Conservation (phyloP, 768 basidiomycete genomes). For the Polyporus arcularius region DNA sequence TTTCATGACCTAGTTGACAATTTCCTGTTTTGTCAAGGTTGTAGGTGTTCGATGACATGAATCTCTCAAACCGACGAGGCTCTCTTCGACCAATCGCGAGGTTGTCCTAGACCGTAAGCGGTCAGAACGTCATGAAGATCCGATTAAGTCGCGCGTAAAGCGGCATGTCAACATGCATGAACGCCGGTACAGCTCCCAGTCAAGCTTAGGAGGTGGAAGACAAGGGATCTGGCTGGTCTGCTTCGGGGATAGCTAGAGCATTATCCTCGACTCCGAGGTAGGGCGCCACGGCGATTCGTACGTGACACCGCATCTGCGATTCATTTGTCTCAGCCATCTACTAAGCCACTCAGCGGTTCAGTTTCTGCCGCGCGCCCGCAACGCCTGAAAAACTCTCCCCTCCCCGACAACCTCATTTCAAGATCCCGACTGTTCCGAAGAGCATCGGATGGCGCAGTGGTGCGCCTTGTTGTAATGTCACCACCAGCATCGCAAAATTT, state of each 20-base stretch:
- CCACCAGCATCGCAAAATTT: constrained; percentile 8
- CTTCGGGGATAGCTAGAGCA: background rate
- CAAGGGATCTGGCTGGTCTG: background rate
- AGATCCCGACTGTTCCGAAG: background rate
- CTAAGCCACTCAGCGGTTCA: background rate
- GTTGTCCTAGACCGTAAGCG: constrained; percentile 8
- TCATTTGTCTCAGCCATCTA: constrained; percentile 9
- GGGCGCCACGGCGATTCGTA: background rate
- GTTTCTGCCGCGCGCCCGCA: background rate
- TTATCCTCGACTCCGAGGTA: background rate
- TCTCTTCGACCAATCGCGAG: background rate
- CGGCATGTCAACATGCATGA: background rate
- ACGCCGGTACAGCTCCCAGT: constrained; percentile 2
- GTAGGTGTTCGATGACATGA: background rate
- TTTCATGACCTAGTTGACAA: background rate
- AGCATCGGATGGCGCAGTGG: constrained; percentile 2
- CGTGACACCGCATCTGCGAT: constrained; percentile 1
- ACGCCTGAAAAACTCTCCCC: background rate
- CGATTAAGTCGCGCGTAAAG: background rate
- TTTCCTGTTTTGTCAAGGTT: background rate
- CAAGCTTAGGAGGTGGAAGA: background rate
- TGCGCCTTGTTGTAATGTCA: background rate
- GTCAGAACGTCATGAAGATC: background rate
- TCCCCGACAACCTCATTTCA: constrained; percentile 1
- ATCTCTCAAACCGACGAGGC: background rate